phyloP scores from a whole-genome alignment of 2,329 filamentous ascomycete species.

The Ampelomyces quisqualis region DNA sequence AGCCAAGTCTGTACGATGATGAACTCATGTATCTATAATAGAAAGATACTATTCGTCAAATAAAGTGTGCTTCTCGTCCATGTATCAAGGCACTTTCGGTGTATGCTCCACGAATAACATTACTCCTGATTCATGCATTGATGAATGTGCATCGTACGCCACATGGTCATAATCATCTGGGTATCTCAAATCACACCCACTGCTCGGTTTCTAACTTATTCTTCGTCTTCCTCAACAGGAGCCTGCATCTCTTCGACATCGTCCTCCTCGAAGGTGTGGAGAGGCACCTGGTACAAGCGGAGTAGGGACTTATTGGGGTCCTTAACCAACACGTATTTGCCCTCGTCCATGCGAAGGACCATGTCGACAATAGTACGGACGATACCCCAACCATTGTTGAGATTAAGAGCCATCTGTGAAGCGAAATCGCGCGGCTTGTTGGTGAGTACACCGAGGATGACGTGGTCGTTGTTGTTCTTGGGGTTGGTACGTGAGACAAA shows the following conservation, averaged over 20 bases:
- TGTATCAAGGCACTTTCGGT: too few relatives aligned
- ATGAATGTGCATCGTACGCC: constrained; percentile 23
- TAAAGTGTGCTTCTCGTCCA: too few relatives aligned
- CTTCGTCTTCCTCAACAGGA: constrained; percentile 57
- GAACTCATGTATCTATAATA: too few relatives aligned
- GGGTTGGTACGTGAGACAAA: constrained; percentile 95
- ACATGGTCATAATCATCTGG: constrained; percentile 20
- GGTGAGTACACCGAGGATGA: constrained; percentile 90
- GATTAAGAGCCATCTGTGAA: constrained; percentile 94
- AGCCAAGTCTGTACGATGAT: too few relatives aligned
- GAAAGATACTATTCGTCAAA: too few relatives aligned
- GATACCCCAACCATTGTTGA: constrained; percentile 98
- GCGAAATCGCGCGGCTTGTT: constrained; percentile 99
- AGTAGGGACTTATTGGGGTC: constrained; percentile 97
- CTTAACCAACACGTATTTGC: constrained; percentile 77
- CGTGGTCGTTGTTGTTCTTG: constrained; percentile 88
- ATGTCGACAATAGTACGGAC: constrained; percentile 98
- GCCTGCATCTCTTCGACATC: constrained; percentile 70
- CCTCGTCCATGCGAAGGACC: constrained; percentile 74
- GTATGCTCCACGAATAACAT: background rate
- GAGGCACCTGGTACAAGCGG: constrained; percentile 86
- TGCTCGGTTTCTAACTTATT: constrained; percentile 39
- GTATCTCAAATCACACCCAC: constrained; percentile 19
- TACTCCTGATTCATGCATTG: background rate
- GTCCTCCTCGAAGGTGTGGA: constrained; percentile 86